Evolutionary conservation across 495 filamentous ascomycete genomes (phyloP), one percentile per base, ranked within the genome.

Genomic region (Penicillium taxi): DNA sequence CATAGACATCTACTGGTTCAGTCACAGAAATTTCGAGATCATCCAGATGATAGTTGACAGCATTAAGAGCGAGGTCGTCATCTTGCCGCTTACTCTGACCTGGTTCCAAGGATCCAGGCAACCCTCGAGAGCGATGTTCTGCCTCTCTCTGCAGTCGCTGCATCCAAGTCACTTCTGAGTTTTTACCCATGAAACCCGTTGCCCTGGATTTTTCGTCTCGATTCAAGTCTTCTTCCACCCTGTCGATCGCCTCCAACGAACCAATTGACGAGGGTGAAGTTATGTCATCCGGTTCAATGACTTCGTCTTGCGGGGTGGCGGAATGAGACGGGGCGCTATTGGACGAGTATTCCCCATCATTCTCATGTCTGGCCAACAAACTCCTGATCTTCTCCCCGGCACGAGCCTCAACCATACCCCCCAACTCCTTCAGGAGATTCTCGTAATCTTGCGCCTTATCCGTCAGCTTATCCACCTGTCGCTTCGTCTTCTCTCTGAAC

Each of bases 101-200:
- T 21, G 48, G 43, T 20, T 63, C 66, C 26, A 57, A 45, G 4
- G 47, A 48, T 5, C 58, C 56, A 11, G 60, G 50, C 12, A 63
- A 32, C 35, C 53, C 51, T 42, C 48, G 45, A 6, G 57, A 46
- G 26, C 63, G 55, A 34, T 62, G 51, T 17, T 61, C 56, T 11
- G 55, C 53, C 36, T 67, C 58, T 44, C 50, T 52, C 26, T 64
- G 55, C 9, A 67, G 42, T 32, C 63, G 53, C 51, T 76, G 75
- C 45, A 81, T 69, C 79, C 80, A 83, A 18, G 64, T 68, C 9
- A 81, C 53, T 33, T 80, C 77, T 0, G 78, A 82, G 33, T 73
- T 79, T 43, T 80, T 80, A 9, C 80, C 80, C 52, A 81, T 65
- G 50, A 72, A 81, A 0, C 80, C 80, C 7, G 73, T 80, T 3